A percentile compares a stretch with the other conserved stretches of the same genome.
These are phyloP conservation scores for Chalara sp. DNA, from an alignment of 2,329 filamentous ascomycete genomes.

Conservation along the genomic window DNA sequence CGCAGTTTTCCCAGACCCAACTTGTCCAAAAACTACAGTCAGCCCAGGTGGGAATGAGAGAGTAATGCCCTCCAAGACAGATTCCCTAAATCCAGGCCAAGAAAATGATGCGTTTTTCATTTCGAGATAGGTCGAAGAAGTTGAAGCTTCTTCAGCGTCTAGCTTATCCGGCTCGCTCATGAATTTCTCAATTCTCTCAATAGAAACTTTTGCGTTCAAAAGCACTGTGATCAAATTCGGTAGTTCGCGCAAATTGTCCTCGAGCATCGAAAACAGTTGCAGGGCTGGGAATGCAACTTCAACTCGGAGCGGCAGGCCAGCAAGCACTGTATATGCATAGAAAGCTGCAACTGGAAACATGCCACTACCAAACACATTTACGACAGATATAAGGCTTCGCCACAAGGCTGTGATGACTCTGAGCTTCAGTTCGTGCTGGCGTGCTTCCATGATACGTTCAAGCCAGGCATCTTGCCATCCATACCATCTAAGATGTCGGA, in stretches of 20 bases:
- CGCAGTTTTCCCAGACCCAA: conserved; percentile 56
- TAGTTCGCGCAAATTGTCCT: conserved; percentile 65
- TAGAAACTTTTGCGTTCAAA: conserved; percentile 76
- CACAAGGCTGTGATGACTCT: conserved; percentile 59
- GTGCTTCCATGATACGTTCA: conserved; percentile 57
- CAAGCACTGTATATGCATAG: conserved; percentile 70
- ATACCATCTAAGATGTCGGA: conserved; percentile 33
- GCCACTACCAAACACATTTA: conserved; percentile 65
- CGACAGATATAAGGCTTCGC: conserved; percentile 54
- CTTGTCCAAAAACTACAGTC: conserved; percentile 56
- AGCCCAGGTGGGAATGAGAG: conserved; percentile 48
- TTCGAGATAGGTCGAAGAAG: conserved; percentile 28
- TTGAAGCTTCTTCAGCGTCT: conserved; percentile 34
- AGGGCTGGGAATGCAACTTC: conserved; percentile 84
- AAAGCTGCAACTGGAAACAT: conserved; percentile 77
- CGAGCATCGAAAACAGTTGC: conserved; percentile 71
- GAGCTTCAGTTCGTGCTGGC: conserved; percentile 60
- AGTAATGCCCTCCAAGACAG: conserved; percentile 47
- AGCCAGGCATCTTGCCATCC: conserved; percentile 77
- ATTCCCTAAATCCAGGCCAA: conserved; percentile 63
- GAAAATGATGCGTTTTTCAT: conserved; percentile 65
- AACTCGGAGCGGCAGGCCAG: conserved; percentile 61
- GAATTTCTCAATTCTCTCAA: conserved; percentile 76
- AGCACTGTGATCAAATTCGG: conserved; percentile 70
- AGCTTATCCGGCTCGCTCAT: conserved; percentile 80